Evolutionary conservation across 805 yeast species (phyloP), one percentile per base, ranked within the genome.

Genomic region (Sugiyamaella americana): DNA sequence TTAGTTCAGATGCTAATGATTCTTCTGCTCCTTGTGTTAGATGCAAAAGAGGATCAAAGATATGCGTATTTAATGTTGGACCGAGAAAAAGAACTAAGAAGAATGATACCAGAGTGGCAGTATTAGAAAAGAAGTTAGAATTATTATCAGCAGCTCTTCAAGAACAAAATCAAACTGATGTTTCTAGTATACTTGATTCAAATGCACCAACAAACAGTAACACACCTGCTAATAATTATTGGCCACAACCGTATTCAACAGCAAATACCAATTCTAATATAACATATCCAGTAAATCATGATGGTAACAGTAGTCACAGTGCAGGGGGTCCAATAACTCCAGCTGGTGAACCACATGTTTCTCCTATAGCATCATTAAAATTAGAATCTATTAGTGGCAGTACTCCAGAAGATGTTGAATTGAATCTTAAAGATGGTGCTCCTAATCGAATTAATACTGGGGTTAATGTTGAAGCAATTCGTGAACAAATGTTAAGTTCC

Each of bases 21-120:
- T 80, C 80, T 6, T 62, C 70, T 1, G 80, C 83, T 2, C 78
- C 89, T 0, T 88, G 97, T 64, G 66, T 75, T 10, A 71, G 96
- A 37, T 88, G 97, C 59, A 51, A 75, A 20, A 84, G 79, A 60
- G 71, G 82, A 23, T 73, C 75, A 36, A 71, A 79, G 51, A 63
- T 63, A 29, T 88, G 97, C 65, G 80, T 79, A 50, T 78, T 83
- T 45, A 87, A 85, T 54, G 58, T 77, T 13, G 73, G 76, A 16
- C 84, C 78, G 44, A 68, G 80, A 6, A 70, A 81, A 37, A 78
- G 82, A 54, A 52, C 65, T 70, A 51, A 60, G 70, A 53, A 69
- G 63, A 51, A 59, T 8, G 65, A 62, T 38, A 52, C 53, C 6
- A 32, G 46, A 57, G 62, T 62, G 23, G 63, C 63, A 20, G 70